Evolutionary conservation across 2,329 filamentous ascomycete genomes (phyloP), one percentile per base, ranked within the genome.

Genomic region (Colletotrichum lentis): DNA sequence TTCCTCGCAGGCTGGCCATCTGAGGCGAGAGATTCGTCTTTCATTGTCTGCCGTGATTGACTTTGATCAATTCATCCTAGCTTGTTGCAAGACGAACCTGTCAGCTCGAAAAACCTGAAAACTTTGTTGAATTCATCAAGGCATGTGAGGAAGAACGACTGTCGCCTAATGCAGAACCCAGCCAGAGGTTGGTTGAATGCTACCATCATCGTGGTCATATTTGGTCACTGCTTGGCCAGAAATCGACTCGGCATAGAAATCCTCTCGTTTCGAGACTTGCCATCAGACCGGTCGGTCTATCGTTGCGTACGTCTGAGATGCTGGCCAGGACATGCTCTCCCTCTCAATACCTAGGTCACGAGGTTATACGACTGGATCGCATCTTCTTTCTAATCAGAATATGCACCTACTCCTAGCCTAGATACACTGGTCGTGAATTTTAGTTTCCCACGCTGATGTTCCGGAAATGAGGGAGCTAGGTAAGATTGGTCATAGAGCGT

Each of bases 331-430:
- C 18, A 52, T 4, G 22, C 18, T 20, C 2, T 6, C 1, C 8
- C 4, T 11, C 10, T 14, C 12, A 41, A 8, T 2, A 27, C 4
- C 10, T 24, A 18, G 27, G n/a, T 5, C 7, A 3, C 49, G 6
- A 46, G n/a, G 18, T 46, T 46, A 16, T 46, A 52, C 18, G 16
- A n/a, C n/a, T 20, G 18, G 18, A 14, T 20, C 50, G 8, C 50
- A 37, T 14, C 31, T 14, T n/a, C 1, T 37, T n/a, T 37, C 18
- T 5, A 53, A 14, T 22, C 10, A 6, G 3, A 37, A 16, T 8
- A 39, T 6, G n/a, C 3, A 16, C 6, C 2, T 39, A 22, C 1
- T 2, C 14, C 2, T 5, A 22, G 16, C 5, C 3, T 0, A 10
- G 5, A 8, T 22, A 10, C 31, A 1, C 8, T 7, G 31, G 12